Evolutionary conservation across 202 grass and related monocot genomes (phyloP), one percentile per base, ranked within the genome.

Genomic region (Hordeum pubiflorum): DNA sequence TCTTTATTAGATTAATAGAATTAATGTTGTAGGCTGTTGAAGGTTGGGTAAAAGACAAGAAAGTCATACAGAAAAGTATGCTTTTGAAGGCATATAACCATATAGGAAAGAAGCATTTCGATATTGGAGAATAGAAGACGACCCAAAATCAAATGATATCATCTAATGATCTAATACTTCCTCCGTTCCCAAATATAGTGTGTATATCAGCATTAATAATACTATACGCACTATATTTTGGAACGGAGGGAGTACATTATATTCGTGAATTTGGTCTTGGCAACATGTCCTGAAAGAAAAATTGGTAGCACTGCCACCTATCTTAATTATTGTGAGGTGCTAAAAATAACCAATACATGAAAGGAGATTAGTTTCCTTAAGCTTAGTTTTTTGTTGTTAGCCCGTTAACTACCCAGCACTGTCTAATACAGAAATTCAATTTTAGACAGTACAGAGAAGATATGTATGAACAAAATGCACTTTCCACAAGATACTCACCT

Each of bases 1-100:
- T 75, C 20, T 9, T 60, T 79, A 50, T 2, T 62, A 78, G 31
- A 78, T 77, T 17, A 84, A 79, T 10, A 52, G 46, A 78, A 84
- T 32, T 55, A 62, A 72, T 40, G 60, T 79, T 74, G 39, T 85
- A 62, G 43, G 70, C 3, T n/a, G 9, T 32, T 38, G 17, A 85
- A 79, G 33, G 69, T 43, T 34, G 40, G 10, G 44, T 18, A 52
- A 71, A 46, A 54, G 9, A 75, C 33, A 85, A 36, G 18, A 69
- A 11, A 79, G 26, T 24, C 66, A 41, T 24, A 52, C 21, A 40
- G 79, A 41, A 63, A 73, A n/a, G 67, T 62, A 31, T 11, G 32
- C 41, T 12, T 40, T 78, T 1, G 44, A 46, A 31, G 60, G 37
- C 54, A 71, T 58, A 54, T 36, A 67, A 5, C 6, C 62, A 62